phyloP scores from a whole-genome alignment of 345 rosid species.

The Garcia nutans region DNA sequence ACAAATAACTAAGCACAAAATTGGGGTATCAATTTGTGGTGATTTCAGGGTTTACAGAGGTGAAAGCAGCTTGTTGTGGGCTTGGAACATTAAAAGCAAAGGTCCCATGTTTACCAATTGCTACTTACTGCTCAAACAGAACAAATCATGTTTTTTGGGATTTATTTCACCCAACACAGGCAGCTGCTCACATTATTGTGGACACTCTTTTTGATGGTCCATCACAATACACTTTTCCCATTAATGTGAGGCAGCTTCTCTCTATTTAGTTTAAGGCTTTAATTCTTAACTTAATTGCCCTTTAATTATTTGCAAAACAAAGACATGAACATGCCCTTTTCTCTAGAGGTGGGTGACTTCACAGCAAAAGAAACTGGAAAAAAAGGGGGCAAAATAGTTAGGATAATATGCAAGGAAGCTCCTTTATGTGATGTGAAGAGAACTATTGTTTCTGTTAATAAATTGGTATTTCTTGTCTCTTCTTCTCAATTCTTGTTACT shows the following conservation, averaged over 20 bases:
- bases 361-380: too few relatives aligned
- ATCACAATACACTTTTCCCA: slow-evolving; percentile 40
- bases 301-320: too few relatives aligned
- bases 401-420: too few relatives aligned
- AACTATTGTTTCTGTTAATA: too few relatives aligned
- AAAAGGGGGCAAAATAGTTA: too few relatives aligned
- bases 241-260: slow-evolving; percentile 48
- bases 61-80: slow-evolving; percentile 79
- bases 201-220: slow-evolving; percentile 49
- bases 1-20: too few relatives aligned
- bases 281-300: too few relatives aligned
- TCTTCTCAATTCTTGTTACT: too few relatives aligned
- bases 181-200: slow-evolving; percentile 40
- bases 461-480: too few relatives aligned
- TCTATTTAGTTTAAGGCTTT: slow-evolving; percentile 18
- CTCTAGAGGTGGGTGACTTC: too few relatives aligned
- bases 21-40: not conserved
- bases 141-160: slow-evolving; percentile 79
- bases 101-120: slow-evolving; percentile 48
- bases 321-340: not conserved
- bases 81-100: slow-evolving; percentile 52
- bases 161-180: slow-evolving; percentile 65
- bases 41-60: slow-evolving; percentile 56
- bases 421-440: too few relatives aligned
- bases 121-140: slow-evolving; percentile 60